Conservation (phyloP, 257 asterid genomes). For the Jasminum sambac region DNA sequence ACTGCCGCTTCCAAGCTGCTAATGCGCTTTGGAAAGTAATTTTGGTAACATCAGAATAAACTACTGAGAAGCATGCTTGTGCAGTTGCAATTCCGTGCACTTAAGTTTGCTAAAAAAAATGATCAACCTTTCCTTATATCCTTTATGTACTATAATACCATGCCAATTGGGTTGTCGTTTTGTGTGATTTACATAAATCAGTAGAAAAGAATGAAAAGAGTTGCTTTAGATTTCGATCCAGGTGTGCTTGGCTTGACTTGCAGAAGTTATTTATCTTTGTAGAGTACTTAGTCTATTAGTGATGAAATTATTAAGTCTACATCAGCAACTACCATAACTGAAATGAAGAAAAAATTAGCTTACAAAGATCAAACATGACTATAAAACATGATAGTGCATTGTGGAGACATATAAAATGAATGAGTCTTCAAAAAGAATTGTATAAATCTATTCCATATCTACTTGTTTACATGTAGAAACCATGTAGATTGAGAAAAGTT, state of each 20-base stretch:
- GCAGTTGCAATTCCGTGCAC: neutral
- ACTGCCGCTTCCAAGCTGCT: neutral
- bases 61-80: neutral
- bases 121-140: neutral
- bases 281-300: neutral
- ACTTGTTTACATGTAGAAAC: constrained; percentile 10
- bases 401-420: constrained; percentile 15
- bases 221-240: neutral
- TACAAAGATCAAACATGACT: neutral
- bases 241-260: neutral
- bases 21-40: neutral
- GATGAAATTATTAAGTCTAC: neutral
- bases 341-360: neutral
- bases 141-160: neutral
- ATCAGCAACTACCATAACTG: neutral
- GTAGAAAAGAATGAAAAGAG: neutral
- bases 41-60: neutral
- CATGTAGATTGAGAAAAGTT: constrained; percentile 5
- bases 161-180: neutral
- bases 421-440: constrained; percentile 19
- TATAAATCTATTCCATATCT: constrained; percentile 17
- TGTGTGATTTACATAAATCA: neutral
- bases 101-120: neutral
- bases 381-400: neutral
- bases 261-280: neutral